Conservation (phyloP, 2,329 filamentous ascomycete species). For the Penicillium sp. region DNA sequence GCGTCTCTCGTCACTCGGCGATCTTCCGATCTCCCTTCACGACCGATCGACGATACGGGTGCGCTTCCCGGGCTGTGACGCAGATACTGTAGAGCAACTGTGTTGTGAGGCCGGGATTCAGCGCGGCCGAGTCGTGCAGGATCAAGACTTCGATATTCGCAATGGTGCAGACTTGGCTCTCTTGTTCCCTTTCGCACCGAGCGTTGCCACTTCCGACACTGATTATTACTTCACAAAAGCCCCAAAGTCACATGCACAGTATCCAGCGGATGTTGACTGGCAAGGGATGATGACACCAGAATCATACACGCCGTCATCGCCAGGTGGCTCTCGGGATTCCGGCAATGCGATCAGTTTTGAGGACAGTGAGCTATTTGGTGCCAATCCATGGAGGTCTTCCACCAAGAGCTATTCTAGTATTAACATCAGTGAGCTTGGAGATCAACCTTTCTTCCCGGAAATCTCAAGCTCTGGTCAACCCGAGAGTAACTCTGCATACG, state of each 20-base stretch:
- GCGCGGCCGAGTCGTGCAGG: constrained; percentile 75
- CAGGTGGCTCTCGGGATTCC: constrained; percentile 25
- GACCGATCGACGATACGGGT: constrained; percentile 68
- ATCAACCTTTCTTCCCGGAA: constrained; percentile 42
- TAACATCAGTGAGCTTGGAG: constrained; percentile 52
- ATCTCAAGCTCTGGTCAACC: constrained; percentile 35
- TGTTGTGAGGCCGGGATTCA: constrained; percentile 85
- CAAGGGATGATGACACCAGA: constrained; percentile 55
- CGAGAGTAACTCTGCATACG: constrained; percentile 52
- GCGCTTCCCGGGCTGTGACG: constrained; percentile 88
- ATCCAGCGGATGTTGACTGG: constrained; percentile 52
- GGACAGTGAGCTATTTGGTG: constrained; percentile 43
- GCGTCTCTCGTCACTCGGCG: constrained; percentile 71
- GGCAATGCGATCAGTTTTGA: constrained; percentile 40
- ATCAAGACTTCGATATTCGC: constrained; percentile 68
- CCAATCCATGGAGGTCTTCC: constrained; percentile 55
- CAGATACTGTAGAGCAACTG: constrained; percentile 73
- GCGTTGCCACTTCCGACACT: constrained; percentile 44
- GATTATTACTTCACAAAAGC: constrained; percentile 46
- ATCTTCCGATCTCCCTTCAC: constrained; percentile 76
- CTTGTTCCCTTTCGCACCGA: constrained; percentile 81
- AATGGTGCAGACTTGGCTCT: constrained; percentile 72
- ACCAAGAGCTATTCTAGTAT: constrained; percentile 59
- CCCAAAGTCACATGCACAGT: constrained; percentile 27
- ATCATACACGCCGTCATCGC: constrained; percentile 22